phyloP scores from a whole-genome alignment of 192 early-diverging fungal species.

The Backusella circina region DNA sequence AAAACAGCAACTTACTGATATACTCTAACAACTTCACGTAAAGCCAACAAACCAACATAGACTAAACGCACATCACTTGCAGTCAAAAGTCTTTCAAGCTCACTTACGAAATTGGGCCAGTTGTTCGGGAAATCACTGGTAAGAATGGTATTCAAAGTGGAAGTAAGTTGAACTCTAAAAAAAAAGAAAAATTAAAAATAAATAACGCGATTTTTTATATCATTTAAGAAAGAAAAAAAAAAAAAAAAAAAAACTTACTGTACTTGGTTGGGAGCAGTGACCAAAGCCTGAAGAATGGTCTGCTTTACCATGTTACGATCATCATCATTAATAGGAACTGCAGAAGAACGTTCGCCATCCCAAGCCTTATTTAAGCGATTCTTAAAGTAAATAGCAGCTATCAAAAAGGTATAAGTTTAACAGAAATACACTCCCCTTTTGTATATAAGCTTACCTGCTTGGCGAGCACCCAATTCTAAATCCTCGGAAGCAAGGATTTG shows the following conservation, averaged over 20 bases:
- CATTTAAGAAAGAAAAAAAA: neutral
- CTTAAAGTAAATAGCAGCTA: conserved; percentile 86
- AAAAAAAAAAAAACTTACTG: conserved; percentile 46
- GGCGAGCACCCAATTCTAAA: conserved; percentile 48
- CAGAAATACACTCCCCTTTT: no score
- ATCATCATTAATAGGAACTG: conserved; percentile 52
- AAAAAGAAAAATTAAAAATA: neutral
- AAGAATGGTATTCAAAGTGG: conserved; percentile 74
- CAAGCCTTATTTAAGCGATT: conserved; percentile 76
- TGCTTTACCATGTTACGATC: conserved; percentile 70
- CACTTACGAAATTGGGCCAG: conserved; percentile 77
- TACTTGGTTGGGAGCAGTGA: conserved; percentile 63
- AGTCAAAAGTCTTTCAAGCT: conserved; percentile 60
- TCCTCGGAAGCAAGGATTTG: conserved; percentile 57
- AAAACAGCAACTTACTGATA: conserved; percentile 78
- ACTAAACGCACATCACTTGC: conserved; percentile 62
- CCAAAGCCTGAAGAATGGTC: conserved; percentile 74
- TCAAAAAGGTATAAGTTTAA: neutral
- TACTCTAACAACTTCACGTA: conserved; percentile 77
- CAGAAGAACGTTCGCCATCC: conserved; percentile 39
- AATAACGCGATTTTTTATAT: neutral
- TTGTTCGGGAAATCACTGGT: conserved; percentile 71
- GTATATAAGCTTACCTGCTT: conserved; percentile 50
- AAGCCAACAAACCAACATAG: conserved; percentile 74
- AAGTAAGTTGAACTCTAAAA: conserved; percentile 67